Base-by-base conservation (phyloP, 352 stramenopile genomes). In the Phytophthora meadii region DNA sequence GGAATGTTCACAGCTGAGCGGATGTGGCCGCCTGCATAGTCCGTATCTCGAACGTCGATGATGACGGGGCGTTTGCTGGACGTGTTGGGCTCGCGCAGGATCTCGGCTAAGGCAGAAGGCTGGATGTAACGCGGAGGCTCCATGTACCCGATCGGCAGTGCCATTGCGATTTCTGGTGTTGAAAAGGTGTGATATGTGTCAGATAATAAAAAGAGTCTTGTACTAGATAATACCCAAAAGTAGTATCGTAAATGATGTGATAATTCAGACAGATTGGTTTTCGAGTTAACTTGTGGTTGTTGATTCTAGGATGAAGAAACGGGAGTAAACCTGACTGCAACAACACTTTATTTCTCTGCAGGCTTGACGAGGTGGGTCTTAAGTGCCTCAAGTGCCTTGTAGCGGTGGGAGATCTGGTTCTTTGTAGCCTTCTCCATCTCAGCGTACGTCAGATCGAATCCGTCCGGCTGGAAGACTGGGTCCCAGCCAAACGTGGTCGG, bases 401-500 rank as follows among this genome's bases (percentile, higher is more conserved):
- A 94, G 47, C 92, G 85, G 70, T 98, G 92, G 53, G 87, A 97
- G 66, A 98, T 97, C 44, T 72, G 74, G 82, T 98, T 97, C 79
- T 98, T 98, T 15, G 74, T 82, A 17, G 53, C 53, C 74, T 96
- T 97, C 59, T 95, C 84, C 88, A 98, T 91, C 75, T 98, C 90
- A 37, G 90, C 92, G 79, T 95, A 98, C 46, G 93, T 98, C 47
- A 80, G 36, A 0, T 86, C 75, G 60, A 77, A 95, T 50, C 90
- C 93, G 15, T 94, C 75, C 0, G 92, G 90, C 68, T 94, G 72
- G 74, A 98, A 98, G 32, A 97, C 74, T 8, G 91, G 81, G 73
- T 98, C 93, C 93, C 93, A 98, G 12, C 93, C 92, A 61, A 98
- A 98, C 39, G 78, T 84, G 14, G 68, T 81, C n/a, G 83, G 84